phyloP scores from a whole-genome alignment of 1,139 yeast species.

The Hansenula sp. region DNA sequence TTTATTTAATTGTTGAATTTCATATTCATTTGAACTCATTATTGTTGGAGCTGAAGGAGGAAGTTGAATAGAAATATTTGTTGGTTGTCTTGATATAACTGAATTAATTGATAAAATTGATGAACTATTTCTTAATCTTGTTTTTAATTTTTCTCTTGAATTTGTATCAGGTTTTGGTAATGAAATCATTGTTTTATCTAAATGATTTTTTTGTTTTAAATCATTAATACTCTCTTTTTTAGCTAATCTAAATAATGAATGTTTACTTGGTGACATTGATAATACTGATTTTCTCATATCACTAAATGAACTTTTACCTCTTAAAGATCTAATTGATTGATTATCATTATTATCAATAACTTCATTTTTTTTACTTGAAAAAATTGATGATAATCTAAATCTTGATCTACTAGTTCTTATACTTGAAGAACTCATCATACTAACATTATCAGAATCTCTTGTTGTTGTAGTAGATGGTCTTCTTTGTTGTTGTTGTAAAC shows the following conservation, averaged over 20 bases:
- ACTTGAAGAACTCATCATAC: conserved; percentile 15
- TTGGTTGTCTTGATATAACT: conserved; percentile 15
- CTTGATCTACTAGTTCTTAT: conserved; percentile 20
- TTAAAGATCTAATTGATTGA: conserved; percentile 21
- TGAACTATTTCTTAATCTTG: conserved; percentile 47
- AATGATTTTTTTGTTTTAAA: conserved; percentile 11
- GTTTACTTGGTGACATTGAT: conserved; percentile 16
- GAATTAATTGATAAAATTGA: conserved; percentile 42
- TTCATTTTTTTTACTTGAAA: conserved; percentile 15
- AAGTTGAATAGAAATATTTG: background rate
- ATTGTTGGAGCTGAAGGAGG: conserved; percentile 8
- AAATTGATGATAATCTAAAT: conserved; percentile 22
- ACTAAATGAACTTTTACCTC: conserved; percentile 18
- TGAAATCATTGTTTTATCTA: conserved; percentile 41
- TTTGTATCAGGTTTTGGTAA: conserved; percentile 49
- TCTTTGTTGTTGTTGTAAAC: background rate
- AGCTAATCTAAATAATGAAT: conserved; percentile 16
- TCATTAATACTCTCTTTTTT: conserved; percentile 20
- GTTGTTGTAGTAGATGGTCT: background rate
- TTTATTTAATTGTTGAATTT: conserved; percentile 26
- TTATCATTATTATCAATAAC: conserved; percentile 9
- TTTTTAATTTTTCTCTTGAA: conserved; percentile 49
- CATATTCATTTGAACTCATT: conserved; percentile 19
- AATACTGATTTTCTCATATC: conserved; percentile 23
- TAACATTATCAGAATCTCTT: conserved; percentile 14